phyloP scores from a whole-genome alignment of 345 rosid genomes.

The Salix purpurea region DNA sequence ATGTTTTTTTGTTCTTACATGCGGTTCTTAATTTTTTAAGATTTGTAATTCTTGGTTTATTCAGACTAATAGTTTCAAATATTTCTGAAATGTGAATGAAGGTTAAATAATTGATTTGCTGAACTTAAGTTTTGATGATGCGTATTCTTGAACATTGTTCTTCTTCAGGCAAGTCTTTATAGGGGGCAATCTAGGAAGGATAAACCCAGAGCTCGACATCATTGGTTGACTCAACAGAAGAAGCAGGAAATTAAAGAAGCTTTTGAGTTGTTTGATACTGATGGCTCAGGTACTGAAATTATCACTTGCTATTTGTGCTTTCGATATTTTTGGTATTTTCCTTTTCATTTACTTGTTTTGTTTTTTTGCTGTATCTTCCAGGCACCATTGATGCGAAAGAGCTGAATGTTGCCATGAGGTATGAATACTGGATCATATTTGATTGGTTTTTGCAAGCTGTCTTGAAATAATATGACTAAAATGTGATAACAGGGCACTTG shows the following conservation, averaged over 20 bases:
- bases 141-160: background rate
- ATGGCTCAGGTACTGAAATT: constrained; percentile 65
- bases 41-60: background rate
- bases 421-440: background rate
- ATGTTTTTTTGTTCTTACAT: background rate
- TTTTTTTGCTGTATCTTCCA: constrained; percentile 21
- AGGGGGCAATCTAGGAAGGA: constrained; percentile 60
- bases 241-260: constrained; percentile 91
- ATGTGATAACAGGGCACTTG: constrained; percentile 75
- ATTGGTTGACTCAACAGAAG: constrained; percentile 65
- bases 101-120: too few relatives aligned
- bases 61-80: background rate
- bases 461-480: background rate
- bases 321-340: background rate
- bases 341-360: constrained; percentile 8
- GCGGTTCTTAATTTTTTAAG: background rate
- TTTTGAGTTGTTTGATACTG: constrained; percentile 86
- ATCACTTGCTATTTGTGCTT: background rate
- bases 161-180: constrained; percentile 42
- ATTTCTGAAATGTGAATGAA: background rate
- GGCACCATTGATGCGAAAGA: constrained; percentile 96
- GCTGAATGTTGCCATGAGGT: constrained; percentile 99
- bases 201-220: constrained; percentile 67
- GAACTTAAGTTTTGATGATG: too few relatives aligned
- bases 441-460: background rate